A percentile compares a stretch with the other conserved stretches of the same genome.
These are phyloP conservation scores for Allium fistulosum DNA, from an alignment of 106 monocot species.

Conservation along the genomic window DNA sequence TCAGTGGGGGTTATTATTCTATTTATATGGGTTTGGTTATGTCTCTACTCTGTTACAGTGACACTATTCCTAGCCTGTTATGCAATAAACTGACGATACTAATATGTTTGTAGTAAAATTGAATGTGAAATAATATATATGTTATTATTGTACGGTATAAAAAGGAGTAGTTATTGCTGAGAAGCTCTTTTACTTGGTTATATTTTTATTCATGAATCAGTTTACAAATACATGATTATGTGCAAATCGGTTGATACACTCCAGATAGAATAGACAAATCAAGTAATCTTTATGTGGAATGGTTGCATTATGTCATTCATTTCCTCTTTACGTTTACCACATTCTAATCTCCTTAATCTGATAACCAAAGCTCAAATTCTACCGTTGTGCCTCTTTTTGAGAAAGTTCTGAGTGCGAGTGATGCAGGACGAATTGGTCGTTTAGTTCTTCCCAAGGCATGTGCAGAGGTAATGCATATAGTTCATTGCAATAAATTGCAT, in stretches of 20 bases:
- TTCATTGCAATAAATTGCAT: background rate
- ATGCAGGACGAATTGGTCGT: conserved; percentile 95
- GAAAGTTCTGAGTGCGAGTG: conserved; percentile 97
- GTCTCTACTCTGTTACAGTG: no score
- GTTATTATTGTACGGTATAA: no score
- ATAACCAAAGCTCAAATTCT: conserved; percentile 65
- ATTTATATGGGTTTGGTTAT: no score
- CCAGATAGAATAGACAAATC: background rate
- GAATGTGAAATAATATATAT: no score
- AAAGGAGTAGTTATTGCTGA: no score
- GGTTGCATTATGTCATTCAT: background rate
- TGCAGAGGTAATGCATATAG: conserved; percentile 62
- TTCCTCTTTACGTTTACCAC: background rate
- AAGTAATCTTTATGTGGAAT: background rate
- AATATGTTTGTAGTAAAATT: no score
- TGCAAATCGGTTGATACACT: background rate
- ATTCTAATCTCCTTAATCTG: conserved; percentile 43
- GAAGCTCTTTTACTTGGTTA: no score
- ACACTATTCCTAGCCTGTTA: no score
- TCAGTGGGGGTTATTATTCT: no score
- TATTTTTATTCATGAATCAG: no score
- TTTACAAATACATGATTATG: no score
- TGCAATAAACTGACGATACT: no score
- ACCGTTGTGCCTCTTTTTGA: conserved; percentile 97
- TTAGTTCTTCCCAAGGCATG: conserved; percentile 98